Evolutionary conservation across 208 protist genomes (phyloP), one percentile per base, ranked within the genome.

Genomic region (Trypanosoma scelopori): DNA sequence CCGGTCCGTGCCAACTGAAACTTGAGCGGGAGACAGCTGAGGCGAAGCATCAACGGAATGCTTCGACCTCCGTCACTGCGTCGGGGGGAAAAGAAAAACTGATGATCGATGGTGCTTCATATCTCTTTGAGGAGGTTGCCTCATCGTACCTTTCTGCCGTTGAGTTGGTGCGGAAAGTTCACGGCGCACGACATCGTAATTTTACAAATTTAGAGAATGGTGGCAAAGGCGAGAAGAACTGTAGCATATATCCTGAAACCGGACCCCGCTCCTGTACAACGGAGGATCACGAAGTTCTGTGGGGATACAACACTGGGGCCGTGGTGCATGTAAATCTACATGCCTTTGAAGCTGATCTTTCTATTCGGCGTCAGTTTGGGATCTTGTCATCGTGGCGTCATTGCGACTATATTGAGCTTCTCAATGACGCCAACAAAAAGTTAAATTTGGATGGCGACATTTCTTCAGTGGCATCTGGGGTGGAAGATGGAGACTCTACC

Each of bases 241-340:
- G 55, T 63, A n/a, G n/a, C n/a, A n/a, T n/a, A n/a, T n/a, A n/a
- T n/a, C n/a, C n/a, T n/a, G n/a, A n/a, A n/a, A n/a, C n/a, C n/a
- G n/a, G n/a, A n/a, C n/a, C n/a, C n/a, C n/a, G n/a, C n/a, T n/a
- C n/a, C 47, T 15, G 12, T 2, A 61, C 15, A 16, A 7, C 45
- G 15, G 39, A 65, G 20, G 74, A 79, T 15, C 7, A 35, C 18
- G 68, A 79, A 48, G 52, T 52, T 2, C 37, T 75, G 12, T 69
- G 69, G 66, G 74, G 74, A 25, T 79, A 79, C 56, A 61, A 63
- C 50, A 76, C 69, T 41, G 74, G 74, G 18, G 74, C 69, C 1
- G 74, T 79, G 11, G 25, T 79, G n/a, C 59, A 65, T 76, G 56
- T 74, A 15, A 56, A 7, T 30, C 23, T 75, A 16, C 58, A 32